A percentile compares a stretch with the other conserved stretches of the same genome.
Conservation (phyloP, 2,329 filamentous ascomycete genomes). For the Pyricularia sp. region DNA sequence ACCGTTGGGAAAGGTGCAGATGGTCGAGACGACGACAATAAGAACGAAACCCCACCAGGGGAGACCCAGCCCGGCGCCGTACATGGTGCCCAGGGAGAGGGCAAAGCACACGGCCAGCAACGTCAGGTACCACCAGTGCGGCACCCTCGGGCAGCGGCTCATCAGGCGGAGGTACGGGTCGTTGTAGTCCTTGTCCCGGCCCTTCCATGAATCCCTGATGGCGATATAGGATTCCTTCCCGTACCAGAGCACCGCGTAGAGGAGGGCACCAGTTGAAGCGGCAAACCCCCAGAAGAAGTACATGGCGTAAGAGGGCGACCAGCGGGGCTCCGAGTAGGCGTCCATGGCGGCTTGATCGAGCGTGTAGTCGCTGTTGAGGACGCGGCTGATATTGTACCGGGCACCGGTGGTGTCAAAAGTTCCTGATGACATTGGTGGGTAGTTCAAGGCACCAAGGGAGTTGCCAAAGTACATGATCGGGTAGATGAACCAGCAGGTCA, state of each 20-base stretch:
- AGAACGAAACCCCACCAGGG: conserved; percentile 22
- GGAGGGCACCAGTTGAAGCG: conserved; percentile 19
- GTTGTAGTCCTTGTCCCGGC: conserved; percentile 15
- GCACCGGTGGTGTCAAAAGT: conserved; percentile 16
- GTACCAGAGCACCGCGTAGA: conserved; percentile 18
- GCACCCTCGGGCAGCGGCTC: conserved; percentile 15
- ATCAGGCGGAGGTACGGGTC: conserved; percentile 22
- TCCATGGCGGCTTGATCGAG: conserved; percentile 18
- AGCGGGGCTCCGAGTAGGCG: conserved; percentile 17
- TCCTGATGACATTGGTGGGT: conserved; percentile 14
- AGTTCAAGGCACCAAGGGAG: conserved; percentile 12
- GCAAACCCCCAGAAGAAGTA: conserved; percentile 24
- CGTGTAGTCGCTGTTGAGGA: conserved; percentile 17
- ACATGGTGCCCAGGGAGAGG: conserved; percentile 18
- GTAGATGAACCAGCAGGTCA: conserved; percentile 13
- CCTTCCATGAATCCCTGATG: conserved; percentile 4
- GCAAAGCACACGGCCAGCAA: conserved; percentile 16
- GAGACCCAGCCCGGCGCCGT: conserved; percentile 16
- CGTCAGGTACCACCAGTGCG: conserved; percentile 21
- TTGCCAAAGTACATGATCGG: conserved; percentile 16
- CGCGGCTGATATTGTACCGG: conserved; percentile 17
- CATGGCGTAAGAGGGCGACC: conserved; percentile 19
- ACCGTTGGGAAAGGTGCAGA: conserved; percentile 20
- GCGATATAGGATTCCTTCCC: conserved; percentile 7
- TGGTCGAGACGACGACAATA: conserved; percentile 14